A percentile compares a stretch with the other conserved stretches of the same genome.
Conservation (phyloP, 2,329 filamentous ascomycete genomes). For the Paradendryphiella salina region DNA sequence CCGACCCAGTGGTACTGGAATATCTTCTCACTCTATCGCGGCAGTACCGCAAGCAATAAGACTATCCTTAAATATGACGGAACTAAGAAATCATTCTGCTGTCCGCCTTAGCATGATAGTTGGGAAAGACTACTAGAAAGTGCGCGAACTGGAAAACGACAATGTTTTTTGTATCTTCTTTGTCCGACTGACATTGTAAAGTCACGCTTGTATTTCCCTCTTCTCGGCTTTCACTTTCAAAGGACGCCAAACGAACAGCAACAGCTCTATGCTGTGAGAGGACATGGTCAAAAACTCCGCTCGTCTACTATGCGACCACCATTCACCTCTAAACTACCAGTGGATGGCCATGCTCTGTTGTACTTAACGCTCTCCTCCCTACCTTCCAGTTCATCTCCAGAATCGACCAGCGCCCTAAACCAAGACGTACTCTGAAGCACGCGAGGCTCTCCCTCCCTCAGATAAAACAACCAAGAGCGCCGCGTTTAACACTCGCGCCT, state of each 20-base stretch:
- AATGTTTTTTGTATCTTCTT: conserved; percentile 6
- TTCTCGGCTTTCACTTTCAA: conserved; percentile 8
- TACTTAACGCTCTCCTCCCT: conserved; percentile 4
- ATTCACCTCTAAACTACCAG: conserved; percentile 4
- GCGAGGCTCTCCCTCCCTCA: background rate
- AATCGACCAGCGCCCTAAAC: background rate
- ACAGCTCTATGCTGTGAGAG: conserved; percentile 1
- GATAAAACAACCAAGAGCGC: background rate
- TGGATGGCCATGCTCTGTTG: background rate
- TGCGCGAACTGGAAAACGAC: background rate
- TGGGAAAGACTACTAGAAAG: background rate
- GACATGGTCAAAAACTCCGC: conserved; percentile 9
- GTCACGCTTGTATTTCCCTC: conserved; percentile 1
- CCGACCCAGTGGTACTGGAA: too few species aligned
- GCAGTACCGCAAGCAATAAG: too few species aligned
- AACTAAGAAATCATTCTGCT: too few species aligned
- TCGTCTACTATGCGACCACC: background rate
- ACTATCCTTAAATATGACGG: too few species aligned
- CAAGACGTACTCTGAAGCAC: background rate
- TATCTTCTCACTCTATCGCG: too few species aligned
- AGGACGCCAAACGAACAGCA: conserved; percentile 2
- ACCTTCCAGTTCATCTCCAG: background rate
- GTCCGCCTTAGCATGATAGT: background rate
- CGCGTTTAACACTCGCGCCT: background rate
- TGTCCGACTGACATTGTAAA: conserved; percentile 9